A percentile compares a stretch with the other conserved stretches of the same genome.
Conservation (phyloP, 2,329 filamentous ascomycete genomes). For the Xylogone sp. region DNA sequence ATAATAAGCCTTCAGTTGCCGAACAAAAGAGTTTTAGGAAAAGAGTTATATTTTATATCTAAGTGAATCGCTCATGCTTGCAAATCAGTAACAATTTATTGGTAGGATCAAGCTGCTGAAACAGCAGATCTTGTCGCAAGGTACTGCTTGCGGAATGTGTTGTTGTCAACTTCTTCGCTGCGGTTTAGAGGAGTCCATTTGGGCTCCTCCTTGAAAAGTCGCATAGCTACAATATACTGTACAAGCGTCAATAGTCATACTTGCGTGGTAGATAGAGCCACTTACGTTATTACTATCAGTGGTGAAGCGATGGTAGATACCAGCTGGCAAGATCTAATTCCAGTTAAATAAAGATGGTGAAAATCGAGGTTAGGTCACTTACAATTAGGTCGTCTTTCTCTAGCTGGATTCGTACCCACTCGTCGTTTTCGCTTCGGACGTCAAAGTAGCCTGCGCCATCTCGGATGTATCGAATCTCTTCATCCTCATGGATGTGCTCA, state of each 20-base stretch:
- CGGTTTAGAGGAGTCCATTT: slow-evolving; percentile 97
- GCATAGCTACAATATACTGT: slow-evolving; percentile 92
- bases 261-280: slow-evolving; percentile 17
- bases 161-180: slow-evolving; percentile 69
- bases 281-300: slow-evolving; percentile 87
- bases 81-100: background rate
- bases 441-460: slow-evolving; percentile 92
- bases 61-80: no score
- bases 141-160: slow-evolving; percentile 77
- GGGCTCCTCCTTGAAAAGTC: slow-evolving; percentile 95
- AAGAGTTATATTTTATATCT: no score
- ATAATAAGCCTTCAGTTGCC: no score
- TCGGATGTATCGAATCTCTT: slow-evolving; percentile 94
- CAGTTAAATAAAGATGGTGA: slow-evolving; percentile 6
- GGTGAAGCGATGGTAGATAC: slow-evolving; percentile 97
- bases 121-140: slow-evolving; percentile 34
- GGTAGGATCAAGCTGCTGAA: background rate
- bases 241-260: slow-evolving; percentile 2
- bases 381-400: slow-evolving; percentile 81
- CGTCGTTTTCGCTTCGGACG: slow-evolving; percentile 75
- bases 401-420: slow-evolving; percentile 83
- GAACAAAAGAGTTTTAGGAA: no score
- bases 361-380: slow-evolving; percentile 3
- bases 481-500: slow-evolving; percentile 96
- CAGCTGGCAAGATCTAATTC: slow-evolving; percentile 71